Conservation (phyloP, 169 alveolate genomes). For the Amoebophrya sp. region DNA sequence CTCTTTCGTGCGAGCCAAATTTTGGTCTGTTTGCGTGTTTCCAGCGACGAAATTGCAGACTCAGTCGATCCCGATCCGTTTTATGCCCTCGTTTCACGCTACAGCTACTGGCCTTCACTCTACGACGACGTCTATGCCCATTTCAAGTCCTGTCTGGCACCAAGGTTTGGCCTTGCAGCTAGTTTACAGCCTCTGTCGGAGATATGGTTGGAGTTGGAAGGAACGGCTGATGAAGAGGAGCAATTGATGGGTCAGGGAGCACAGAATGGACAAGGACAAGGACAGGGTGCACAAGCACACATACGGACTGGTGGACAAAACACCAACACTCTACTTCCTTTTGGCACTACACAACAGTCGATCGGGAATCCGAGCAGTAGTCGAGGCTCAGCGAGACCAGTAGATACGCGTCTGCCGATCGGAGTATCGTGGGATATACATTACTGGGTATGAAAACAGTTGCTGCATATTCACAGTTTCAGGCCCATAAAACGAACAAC, state of each 20-base stretch:
- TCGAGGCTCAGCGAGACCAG: background rate
- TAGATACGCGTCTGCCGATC: too few species aligned
- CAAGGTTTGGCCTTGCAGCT: background rate
- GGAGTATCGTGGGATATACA: too few species aligned
- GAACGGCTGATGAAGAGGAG: background rate
- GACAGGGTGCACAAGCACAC: background rate
- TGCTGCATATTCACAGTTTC: too few species aligned
- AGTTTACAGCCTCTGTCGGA: background rate
- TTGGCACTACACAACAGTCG: background rate
- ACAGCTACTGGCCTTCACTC: background rate
- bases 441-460: too few species aligned
- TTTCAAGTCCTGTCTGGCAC: background rate
- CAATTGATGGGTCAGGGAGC: background rate
- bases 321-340: background rate
- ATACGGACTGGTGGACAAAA: background rate
- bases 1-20: too few species aligned
- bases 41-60: background rate
- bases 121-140: background rate
- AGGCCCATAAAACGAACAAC: too few species aligned
- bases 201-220: background rate
- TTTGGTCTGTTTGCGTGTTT: background rate
- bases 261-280: background rate
- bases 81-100: background rate
- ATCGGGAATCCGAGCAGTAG: background rate
- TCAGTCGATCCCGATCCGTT: background rate